Conservation (phyloP, 768 basidiomycete genomes). For the Trametes gibbosa region DNA sequence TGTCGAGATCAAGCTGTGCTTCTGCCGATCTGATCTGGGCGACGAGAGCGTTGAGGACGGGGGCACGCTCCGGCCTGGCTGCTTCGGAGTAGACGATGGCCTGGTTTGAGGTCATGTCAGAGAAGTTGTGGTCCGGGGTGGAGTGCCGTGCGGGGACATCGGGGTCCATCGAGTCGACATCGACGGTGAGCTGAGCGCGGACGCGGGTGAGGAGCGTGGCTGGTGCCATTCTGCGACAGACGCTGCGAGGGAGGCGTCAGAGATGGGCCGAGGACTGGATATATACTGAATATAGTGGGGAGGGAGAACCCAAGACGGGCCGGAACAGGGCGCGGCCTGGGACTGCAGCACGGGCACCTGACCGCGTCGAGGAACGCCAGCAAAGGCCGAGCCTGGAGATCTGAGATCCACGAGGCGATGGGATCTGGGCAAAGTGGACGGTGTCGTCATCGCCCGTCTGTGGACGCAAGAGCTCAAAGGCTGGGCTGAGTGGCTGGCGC, state of each 20-base stretch:
- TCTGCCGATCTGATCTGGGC: slow-evolving; percentile 9
- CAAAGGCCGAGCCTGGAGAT: no score
- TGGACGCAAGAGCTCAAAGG: no score
- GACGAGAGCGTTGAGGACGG: slow-evolving; percentile 35
- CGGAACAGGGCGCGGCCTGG: background rate
- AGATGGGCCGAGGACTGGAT: background rate
- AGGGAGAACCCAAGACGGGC: background rate
- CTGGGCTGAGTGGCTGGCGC: background rate
- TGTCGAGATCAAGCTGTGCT: slow-evolving; percentile 20
- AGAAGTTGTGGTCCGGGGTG: slow-evolving; percentile 29
- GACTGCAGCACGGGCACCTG: background rate
- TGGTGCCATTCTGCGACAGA: slow-evolving; percentile 8
- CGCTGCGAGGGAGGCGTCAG: background rate
- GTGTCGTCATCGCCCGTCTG: slow-evolving; percentile 8
- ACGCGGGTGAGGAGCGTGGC: slow-evolving; percentile 38
- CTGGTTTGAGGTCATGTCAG: slow-evolving; percentile 52
- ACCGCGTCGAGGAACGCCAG: background rate
- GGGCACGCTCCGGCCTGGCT: slow-evolving; percentile 30
- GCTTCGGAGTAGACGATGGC: slow-evolving; percentile 41
- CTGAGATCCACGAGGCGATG: no score
- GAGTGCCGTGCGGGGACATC: slow-evolving; percentile 36
- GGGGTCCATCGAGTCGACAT: slow-evolving; percentile 51
- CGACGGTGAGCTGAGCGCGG: slow-evolving; percentile 35
- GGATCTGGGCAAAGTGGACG: background rate
- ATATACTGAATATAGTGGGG: background rate